Evolutionary conservation across 306 rosid genomes (phyloP).

Genomic region (Malus sylvestris): DNA sequence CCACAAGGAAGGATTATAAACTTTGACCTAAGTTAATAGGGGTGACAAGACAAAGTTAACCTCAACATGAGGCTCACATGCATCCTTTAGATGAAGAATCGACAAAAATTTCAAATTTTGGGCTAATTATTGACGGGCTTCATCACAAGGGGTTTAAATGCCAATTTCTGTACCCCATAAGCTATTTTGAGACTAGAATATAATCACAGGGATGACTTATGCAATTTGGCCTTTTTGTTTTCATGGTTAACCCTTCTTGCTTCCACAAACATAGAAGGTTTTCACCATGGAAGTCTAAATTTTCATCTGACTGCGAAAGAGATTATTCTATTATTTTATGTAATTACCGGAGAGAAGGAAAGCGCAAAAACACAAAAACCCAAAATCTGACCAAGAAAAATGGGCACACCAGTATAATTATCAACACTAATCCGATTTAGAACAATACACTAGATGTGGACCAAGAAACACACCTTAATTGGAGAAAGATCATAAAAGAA

Average conservation of each 20-base stretch:
- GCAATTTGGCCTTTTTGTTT: neutral
- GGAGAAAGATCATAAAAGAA: slow-evolving; percentile 82
- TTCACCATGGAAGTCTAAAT: neutral
- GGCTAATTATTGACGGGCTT: neutral
- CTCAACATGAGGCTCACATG: neutral
- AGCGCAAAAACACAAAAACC: neutral
- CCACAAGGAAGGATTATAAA: neutral
- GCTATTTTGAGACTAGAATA: neutral
- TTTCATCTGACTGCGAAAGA: neutral
- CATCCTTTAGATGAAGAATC: too few species aligned
- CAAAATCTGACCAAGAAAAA: neutral
- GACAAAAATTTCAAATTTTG: neutral
- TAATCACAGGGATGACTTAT: neutral
- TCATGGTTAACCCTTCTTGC: neutral
- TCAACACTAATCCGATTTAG: neutral
- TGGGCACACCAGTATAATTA: neutral
- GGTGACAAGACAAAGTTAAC: neutral
- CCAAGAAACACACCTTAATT: slow-evolving; percentile 50
- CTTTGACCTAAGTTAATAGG: neutral
- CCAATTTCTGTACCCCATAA: neutral
- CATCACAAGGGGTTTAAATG: neutral
- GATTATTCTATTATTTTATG: neutral
- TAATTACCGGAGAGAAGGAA: neutral
- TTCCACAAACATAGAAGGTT: neutral
- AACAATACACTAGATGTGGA: neutral